A percentile compares a stretch with the other conserved stretches of the same genome.
These are phyloP conservation scores for Ceratocystiopsis sp. DNA, from an alignment of 2,329 filamentous ascomycete species.

Conservation along the genomic window DNA sequence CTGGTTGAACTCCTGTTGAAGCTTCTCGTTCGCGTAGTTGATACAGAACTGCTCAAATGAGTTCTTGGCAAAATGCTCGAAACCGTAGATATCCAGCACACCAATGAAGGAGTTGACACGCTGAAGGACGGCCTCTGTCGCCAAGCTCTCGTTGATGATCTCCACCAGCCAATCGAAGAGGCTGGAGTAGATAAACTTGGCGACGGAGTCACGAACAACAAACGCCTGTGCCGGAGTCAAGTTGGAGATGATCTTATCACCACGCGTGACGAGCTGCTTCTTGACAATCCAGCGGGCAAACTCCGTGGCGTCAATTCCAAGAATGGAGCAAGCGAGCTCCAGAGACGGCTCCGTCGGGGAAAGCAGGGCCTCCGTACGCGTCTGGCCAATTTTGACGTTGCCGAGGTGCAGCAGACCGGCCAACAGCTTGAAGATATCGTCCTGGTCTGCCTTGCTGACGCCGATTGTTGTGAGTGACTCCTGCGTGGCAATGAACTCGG, in stretches of 20 bases:
- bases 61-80: constrained; percentile 98
- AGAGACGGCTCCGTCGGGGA: constrained; percentile 67
- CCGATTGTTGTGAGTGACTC: constrained; percentile 79
- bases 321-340: constrained; percentile 61
- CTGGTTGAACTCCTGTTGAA: constrained; percentile 98
- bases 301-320: constrained; percentile 71
- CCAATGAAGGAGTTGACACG: constrained; percentile 85
- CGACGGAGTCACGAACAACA: constrained; percentile 91
- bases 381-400: constrained; percentile 89
- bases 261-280: constrained; percentile 91
- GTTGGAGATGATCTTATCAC: constrained; percentile 95
- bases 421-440: constrained; percentile 75
- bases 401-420: constrained; percentile 86
- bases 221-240: constrained; percentile 82
- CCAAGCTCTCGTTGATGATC: constrained; percentile 79
- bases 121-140: constrained; percentile 70
- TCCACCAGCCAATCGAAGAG: constrained; percentile 99
- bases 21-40: constrained; percentile 98
- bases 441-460: constrained; percentile 55
- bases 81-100: constrained; percentile 97
- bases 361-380: constrained; percentile 73
- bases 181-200: constrained; percentile 97
- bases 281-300: constrained; percentile 98
- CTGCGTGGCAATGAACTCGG: constrained; percentile 79
- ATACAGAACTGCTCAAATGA: constrained; percentile 99